Percentiles rank a stretch among this genome's conserved stretches.
phyloP scores from a whole-genome alignment of 2,329 filamentous ascomycete genomes.

The Penicillium digitatum region DNA sequence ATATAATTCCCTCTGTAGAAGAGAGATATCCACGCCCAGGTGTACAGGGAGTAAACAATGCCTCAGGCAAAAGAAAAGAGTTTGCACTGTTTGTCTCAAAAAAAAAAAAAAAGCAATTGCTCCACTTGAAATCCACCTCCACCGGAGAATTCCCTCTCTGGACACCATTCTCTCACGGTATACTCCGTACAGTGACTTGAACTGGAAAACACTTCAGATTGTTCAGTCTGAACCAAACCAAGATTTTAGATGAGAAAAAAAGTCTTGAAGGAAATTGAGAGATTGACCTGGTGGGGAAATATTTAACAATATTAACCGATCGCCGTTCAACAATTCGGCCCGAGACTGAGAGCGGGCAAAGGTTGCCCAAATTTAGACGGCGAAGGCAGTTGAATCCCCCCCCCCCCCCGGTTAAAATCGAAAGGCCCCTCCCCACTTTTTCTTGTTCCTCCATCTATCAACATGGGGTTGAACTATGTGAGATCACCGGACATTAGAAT shows the following conservation, averaged over 20 bases:
- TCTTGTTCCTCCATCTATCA: conserved; percentile 9
- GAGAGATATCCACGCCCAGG: neutral
- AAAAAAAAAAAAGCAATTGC: conserved; percentile 1
- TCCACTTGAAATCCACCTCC: conserved; percentile 1
- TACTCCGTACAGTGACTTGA: neutral
- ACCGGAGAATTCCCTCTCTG: conserved; percentile 3
- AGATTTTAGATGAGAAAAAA: neutral
- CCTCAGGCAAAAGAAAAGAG: neutral
- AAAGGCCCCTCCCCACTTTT: conserved; percentile 21
- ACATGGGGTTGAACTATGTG: conserved; percentile 4
- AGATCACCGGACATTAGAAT: conserved; percentile 1
- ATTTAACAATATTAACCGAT: conserved; percentile 15
- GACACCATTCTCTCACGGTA: neutral
- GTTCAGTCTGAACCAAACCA: neutral
- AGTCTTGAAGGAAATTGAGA: neutral
- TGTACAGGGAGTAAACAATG: neutral
- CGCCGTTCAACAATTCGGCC: conserved; percentile 19
- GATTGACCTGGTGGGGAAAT: no score
- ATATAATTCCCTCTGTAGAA: neutral
- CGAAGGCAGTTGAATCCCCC: conserved; percentile 13
- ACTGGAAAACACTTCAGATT: neutral
- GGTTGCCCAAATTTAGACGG: conserved; percentile 9
- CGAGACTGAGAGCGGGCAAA: conserved; percentile 6
- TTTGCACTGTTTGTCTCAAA: conserved; percentile 1
- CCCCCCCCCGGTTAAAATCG: conserved; percentile 24